Percentiles rank a stretch among this genome's conserved stretches.
Conservation (phyloP, 2,329 filamentous ascomycete genomes). For the Pyrenophora teres region DNA sequence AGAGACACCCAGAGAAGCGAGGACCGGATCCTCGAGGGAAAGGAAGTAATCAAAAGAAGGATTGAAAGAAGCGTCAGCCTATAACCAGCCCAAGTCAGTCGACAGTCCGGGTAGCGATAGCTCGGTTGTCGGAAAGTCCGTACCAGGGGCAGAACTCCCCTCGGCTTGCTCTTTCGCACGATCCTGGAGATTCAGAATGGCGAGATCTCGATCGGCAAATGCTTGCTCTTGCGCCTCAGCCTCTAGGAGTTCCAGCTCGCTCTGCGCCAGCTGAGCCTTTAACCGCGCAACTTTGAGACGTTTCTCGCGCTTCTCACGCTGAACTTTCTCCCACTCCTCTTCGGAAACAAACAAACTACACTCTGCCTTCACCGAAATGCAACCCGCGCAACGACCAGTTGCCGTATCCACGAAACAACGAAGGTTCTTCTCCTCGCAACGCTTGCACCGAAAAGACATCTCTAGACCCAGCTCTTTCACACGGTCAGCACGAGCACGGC, state of each 20-base stretch:
- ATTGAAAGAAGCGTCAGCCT: neutral
- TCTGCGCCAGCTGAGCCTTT: neutral
- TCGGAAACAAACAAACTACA: neutral
- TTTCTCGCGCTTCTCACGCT: neutral
- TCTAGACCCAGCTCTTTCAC: neutral
- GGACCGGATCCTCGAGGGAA: neutral
- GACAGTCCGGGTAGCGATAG: neutral
- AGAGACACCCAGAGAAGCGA: neutral
- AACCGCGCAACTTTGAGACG: neutral
- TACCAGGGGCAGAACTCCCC: neutral
- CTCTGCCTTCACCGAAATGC: neutral
- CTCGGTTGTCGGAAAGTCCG: neutral
- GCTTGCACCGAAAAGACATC: neutral
- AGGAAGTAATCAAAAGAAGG: neutral
- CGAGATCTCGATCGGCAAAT: neutral
- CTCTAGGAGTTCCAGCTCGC: neutral
- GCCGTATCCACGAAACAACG: too few relatives aligned
- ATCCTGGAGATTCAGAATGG: neutral
- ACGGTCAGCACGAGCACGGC: neutral
- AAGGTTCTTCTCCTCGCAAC: slow-evolving; percentile 1
- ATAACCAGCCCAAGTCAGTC: neutral
- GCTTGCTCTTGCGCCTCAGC: neutral
- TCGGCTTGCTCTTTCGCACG: neutral
- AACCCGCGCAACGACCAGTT: neutral
- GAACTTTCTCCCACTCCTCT: neutral